Conservation (phyloP, 805 yeast species). For the Suhomyces tanzawaensis region DNA sequence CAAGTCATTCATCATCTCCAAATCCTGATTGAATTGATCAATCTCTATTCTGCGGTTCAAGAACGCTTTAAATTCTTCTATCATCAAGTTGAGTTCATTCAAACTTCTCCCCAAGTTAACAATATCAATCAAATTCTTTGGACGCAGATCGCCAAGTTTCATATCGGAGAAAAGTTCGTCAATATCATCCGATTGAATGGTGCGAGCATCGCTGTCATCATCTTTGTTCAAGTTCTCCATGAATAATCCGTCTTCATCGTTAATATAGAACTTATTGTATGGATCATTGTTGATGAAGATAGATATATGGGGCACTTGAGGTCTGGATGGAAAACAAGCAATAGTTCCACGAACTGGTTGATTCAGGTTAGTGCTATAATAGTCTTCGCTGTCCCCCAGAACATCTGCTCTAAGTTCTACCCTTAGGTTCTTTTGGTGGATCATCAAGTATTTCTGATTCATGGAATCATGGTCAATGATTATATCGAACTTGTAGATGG, state of each 20-base stretch:
- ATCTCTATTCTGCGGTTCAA: conserved; percentile 29
- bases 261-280: conserved; percentile 26
- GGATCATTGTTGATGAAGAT: conserved; percentile 31
- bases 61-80: conserved; percentile 47
- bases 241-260: conserved; percentile 26
- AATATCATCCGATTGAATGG: conserved; percentile 1
- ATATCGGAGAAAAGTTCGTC: conserved; percentile 5
- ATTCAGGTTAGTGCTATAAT: not conserved
- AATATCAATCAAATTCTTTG: conserved; percentile 16
- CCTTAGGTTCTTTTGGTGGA: conserved; percentile 10
- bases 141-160: not conserved
- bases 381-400: not conserved
- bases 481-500: conserved; percentile 47
- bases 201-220: conserved; percentile 5
- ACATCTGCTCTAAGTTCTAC: not conserved
- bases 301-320: conserved; percentile 29
- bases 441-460: conserved; percentile 28
- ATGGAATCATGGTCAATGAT: conserved; percentile 42
- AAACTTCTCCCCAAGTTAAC: conserved; percentile 45
- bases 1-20: conserved; percentile 9
- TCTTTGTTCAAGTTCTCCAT: conserved; percentile 8
- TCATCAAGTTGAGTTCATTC: conserved; percentile 49
- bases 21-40: conserved; percentile 22
- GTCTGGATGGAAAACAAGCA: conserved; percentile 19
- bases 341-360: conserved; percentile 1